These are phyloP conservation scores for Fusarium armeniacum DNA, from an alignment of 2,329 filamentous ascomycete genomes.

Conservation along the genomic window DNA sequence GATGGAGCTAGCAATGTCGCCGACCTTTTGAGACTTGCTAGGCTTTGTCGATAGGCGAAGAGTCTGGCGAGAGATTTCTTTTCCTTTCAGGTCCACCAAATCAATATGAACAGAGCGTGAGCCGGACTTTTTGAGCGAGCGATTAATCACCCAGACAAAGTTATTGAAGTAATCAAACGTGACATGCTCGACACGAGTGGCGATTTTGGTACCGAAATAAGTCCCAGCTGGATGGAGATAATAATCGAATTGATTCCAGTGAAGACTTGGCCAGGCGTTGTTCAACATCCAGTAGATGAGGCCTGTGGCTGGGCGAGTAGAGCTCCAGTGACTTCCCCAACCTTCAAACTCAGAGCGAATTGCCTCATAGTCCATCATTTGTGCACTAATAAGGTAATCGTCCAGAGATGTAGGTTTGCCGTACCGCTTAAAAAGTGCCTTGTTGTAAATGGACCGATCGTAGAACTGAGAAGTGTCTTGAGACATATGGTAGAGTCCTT, in stretches of 20 bases:
- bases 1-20: neutral
- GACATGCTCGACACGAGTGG: neutral
- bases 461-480: slow-evolving; percentile 2
- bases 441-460: slow-evolving; percentile 11
- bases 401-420: slow-evolving; percentile 6
- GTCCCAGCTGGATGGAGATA: slow-evolving; percentile 6
- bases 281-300: slow-evolving; percentile 14
- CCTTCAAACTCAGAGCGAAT: slow-evolving; percentile 2
- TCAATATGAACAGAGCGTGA: neutral
- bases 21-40: neutral
- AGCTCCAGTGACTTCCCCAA: neutral
- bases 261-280: slow-evolving; percentile 12
- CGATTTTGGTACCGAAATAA: slow-evolving; percentile 5
- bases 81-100: neutral
- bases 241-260: slow-evolving; percentile 11
- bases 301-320: neutral
- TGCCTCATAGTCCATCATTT: slow-evolving; percentile 18
- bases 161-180: neutral
- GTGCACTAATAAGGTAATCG: neutral
- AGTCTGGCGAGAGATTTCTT: neutral
- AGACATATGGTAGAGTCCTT: slow-evolving; percentile 4
- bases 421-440: neutral
- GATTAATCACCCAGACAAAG: neutral
- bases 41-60: neutral
- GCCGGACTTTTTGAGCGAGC: neutral